phyloP scores from a whole-genome alignment of 1,284 basidiomycete genomes.

The Bondarzewia mesenterica region DNA sequence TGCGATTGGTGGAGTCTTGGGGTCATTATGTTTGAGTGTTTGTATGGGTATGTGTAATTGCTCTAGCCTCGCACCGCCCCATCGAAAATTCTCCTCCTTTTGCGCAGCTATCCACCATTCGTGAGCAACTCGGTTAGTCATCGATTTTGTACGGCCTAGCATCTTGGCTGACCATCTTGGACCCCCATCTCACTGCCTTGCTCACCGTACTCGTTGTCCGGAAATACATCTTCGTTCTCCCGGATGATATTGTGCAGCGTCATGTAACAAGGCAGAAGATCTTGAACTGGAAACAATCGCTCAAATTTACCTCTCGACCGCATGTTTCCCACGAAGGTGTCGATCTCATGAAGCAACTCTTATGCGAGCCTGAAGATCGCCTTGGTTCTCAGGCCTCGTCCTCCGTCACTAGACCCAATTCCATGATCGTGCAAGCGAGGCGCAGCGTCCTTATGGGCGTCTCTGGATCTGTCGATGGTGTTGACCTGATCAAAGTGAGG shows the following conservation, averaged over 20 bases:
- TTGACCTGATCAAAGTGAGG: slow-evolving; percentile 76
- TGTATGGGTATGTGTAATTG: slow-evolving; percentile 63
- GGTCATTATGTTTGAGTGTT: slow-evolving; percentile 86
- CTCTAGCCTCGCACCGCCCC: slow-evolving; percentile 14
- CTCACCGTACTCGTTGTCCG: too few relatives aligned
- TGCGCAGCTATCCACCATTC: slow-evolving; percentile 83
- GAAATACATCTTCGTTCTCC: neutral
- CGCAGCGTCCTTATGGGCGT: slow-evolving; percentile 65
- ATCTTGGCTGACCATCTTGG: too few relatives aligned
- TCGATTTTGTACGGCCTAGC: too few relatives aligned
- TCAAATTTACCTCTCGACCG: slow-evolving; percentile 83
- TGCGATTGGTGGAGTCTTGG: slow-evolving; percentile 99
- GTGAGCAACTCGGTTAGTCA: slow-evolving; percentile 84
- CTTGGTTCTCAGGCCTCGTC: slow-evolving; percentile 70
- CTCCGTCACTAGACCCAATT: slow-evolving; percentile 69
- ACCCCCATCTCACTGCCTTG: too few relatives aligned
- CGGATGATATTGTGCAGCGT: slow-evolving; percentile 37
- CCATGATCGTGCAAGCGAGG: slow-evolving; percentile 65
- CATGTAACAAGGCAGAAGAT: slow-evolving; percentile 90
- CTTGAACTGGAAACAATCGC: slow-evolving; percentile 83
- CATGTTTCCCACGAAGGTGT: slow-evolving; percentile 80
- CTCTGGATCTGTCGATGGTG: slow-evolving; percentile 52
- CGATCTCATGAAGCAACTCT: slow-evolving; percentile 78
- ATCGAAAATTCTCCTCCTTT: slow-evolving; percentile 13
- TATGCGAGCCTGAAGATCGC: slow-evolving; percentile 93